Percentiles rank a stretch among this genome's conserved stretches.
Evolutionary conservation across 805 yeast species (phyloP).

Genomic region (Candida xiaguanensis): DNA sequence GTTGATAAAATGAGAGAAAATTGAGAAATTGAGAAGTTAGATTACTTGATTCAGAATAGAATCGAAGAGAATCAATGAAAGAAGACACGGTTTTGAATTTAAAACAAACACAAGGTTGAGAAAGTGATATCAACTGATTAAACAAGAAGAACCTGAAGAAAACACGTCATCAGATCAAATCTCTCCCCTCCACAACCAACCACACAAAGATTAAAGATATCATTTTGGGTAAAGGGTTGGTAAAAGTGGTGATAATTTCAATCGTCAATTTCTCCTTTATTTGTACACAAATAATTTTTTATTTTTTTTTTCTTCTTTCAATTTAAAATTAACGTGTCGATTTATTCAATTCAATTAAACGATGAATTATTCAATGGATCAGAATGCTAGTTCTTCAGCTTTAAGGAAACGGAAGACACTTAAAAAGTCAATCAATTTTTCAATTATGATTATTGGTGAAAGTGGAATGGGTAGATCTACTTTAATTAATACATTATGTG

Average conservation of each 20-base stretch:
- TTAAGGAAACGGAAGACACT: slow-evolving; percentile 68
- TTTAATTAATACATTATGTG: slow-evolving; percentile 85
- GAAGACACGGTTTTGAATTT: too few species aligned
- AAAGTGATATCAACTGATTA: too few species aligned
- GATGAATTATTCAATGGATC: slow-evolving; percentile 8
- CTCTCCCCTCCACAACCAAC: too few species aligned
- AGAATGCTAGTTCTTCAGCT: slow-evolving; percentile 30
- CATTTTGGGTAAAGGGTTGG: neutral
- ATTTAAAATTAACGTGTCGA: neutral
- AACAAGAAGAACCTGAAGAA: too few species aligned
- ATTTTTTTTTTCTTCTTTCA: neutral
- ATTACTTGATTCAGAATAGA: too few species aligned
- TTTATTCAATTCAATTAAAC: neutral
- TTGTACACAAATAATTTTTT: neutral
- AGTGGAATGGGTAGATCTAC: slow-evolving; percentile 91
- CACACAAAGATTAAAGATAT: too few species aligned
- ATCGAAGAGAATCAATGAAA: too few species aligned
- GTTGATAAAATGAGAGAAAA: neutral
- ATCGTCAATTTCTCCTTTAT: neutral
- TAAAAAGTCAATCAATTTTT: slow-evolving; percentile 81
- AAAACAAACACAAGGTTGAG: too few species aligned
- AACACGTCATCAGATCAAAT: too few species aligned
- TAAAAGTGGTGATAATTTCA: neutral
- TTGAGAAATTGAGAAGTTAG: too few species aligned
- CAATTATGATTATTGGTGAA: slow-evolving; percentile 83